A percentile compares a stretch with the other conserved stretches of the same genome.
Conservation (phyloP, 2,329 filamentous ascomycete genomes). For the Penicillium sp. region DNA sequence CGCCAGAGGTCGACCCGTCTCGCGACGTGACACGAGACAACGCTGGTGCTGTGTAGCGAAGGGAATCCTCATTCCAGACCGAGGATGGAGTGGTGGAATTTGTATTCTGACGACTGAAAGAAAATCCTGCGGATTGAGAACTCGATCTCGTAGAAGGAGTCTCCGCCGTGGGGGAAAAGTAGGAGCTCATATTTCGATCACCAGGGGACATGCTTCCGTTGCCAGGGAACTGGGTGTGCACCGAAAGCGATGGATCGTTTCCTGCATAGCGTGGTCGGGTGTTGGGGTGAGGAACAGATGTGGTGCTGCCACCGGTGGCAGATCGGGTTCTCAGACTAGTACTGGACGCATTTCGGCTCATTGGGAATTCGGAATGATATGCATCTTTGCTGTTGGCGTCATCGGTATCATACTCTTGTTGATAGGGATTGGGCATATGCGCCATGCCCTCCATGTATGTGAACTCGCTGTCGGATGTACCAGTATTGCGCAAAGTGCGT, state of each 20-base stretch:
- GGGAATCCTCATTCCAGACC: constrained; percentile 68
- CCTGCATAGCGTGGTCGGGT: constrained; percentile 70
- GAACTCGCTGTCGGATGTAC: constrained; percentile 69
- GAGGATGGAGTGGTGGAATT: constrained; percentile 54
- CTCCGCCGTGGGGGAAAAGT: constrained; percentile 85
- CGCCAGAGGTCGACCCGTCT: constrained; percentile 66
- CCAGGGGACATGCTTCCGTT: constrained; percentile 58
- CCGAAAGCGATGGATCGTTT: constrained; percentile 62
- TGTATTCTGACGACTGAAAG: constrained; percentile 72
- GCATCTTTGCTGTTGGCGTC: constrained; percentile 42
- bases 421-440: constrained; percentile 79
- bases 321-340: constrained; percentile 74
- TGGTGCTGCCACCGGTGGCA: constrained; percentile 62
- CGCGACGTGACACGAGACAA: constrained; percentile 78
- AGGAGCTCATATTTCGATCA: constrained; percentile 70
- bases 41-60: constrained; percentile 85
- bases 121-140: constrained; percentile 62
- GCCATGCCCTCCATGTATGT: constrained; percentile 71
- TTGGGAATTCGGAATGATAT: constrained; percentile 51
- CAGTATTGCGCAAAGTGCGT: constrained; percentile 52
- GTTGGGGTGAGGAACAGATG: constrained; percentile 37
- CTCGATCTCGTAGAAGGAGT: constrained; percentile 57
- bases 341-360: constrained; percentile 69
- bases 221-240: constrained; percentile 62
- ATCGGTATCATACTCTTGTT: constrained; percentile 58